Base-by-base conservation (phyloP, 306 rosid genomes). In the Vigna unguiculata region DNA sequence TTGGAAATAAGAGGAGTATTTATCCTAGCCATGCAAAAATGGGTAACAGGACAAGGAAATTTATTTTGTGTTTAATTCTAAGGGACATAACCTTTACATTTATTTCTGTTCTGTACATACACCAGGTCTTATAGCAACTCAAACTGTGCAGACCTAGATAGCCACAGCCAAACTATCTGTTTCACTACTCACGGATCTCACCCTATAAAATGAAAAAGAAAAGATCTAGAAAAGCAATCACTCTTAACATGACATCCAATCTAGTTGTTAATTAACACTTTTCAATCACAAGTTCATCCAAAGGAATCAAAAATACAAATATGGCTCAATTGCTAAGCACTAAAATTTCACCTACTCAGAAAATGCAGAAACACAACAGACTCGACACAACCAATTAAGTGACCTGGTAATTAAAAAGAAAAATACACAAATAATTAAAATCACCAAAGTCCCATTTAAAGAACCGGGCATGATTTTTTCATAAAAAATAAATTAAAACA, bases 361-460 rank as follows among this genome's bases (percentile, higher is more conserved):
- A 21, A 61, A 32, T 13, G 28, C 16, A 55, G 34, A 52, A 52
- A 52, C 19, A 10, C 54, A 16, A 12, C 13, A 47, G 24, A 69
- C 47, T 49, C 63, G 61, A 32, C 51, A 68, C n/a, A 62, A 9
- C 24, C 22, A 51, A 51, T 9, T 28, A 32, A n/a, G 3, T 11
- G 77, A 61, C 62, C 13, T 41, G 30, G 16, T 69, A 20, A 41
- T 41, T 10, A 46, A 20, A 67, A 49, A 16, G 47, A n/a, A 14
- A 64, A 43, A 30, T 2, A 17, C 61, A 59, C 6, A 66, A 78
- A 57, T 2, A 69, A 60, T 21, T 41, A 20, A 15, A 70, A 73
- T 51, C 77, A 8, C 15, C 36, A 20, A 54, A 60, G 25, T 43
- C 14, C 43, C 3, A 69, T 59, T 38, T 36, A 46, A 63, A 65